Evolutionary conservation across 2,329 filamentous ascomycete species (phyloP).

Genomic region (Tolypocladium tundrense): DNA sequence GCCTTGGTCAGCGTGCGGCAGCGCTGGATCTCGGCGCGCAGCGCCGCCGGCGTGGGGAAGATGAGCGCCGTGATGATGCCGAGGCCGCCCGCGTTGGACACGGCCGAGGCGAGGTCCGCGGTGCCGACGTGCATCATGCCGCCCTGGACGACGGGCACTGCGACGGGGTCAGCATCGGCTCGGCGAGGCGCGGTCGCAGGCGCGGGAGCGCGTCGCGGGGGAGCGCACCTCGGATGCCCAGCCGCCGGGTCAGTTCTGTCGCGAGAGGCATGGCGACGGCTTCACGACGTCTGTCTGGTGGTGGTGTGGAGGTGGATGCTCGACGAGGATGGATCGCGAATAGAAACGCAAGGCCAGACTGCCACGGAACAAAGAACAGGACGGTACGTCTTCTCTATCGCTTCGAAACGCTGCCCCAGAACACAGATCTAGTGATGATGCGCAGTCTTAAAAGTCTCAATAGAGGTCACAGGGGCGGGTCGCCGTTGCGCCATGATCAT

Average conservation of each 20-base stretch:
- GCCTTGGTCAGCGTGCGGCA: conserved; percentile 69
- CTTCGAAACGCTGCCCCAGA: neutral
- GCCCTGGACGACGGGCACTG: conserved; percentile 74
- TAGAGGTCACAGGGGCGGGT: neutral
- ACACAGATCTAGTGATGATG: neutral
- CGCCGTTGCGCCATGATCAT: neutral
- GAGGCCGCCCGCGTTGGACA: conserved; percentile 72
- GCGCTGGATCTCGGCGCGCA: conserved; percentile 85
- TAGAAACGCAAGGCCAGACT: neutral
- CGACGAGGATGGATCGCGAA: neutral
- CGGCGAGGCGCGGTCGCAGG: neutral
- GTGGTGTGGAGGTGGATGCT: neutral
- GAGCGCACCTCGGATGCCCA: conserved; percentile 39
- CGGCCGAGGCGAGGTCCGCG: conserved; percentile 65
- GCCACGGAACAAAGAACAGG: neutral
- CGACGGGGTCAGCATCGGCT: neutral
- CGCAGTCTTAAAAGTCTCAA: neutral
- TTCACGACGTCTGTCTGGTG: neutral
- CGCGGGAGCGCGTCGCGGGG: neutral
- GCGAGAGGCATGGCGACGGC: conserved; percentile 39
- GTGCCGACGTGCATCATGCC: conserved; percentile 84
- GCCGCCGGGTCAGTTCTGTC: conserved; percentile 45
- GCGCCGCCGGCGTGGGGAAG: conserved; percentile 81
- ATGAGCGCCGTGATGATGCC: conserved; percentile 83
- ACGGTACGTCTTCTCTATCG: neutral